These are phyloP conservation scores for Russula dissimulans DNA, from an alignment of 768 basidiomycete species.

Conservation along the genomic window DNA sequence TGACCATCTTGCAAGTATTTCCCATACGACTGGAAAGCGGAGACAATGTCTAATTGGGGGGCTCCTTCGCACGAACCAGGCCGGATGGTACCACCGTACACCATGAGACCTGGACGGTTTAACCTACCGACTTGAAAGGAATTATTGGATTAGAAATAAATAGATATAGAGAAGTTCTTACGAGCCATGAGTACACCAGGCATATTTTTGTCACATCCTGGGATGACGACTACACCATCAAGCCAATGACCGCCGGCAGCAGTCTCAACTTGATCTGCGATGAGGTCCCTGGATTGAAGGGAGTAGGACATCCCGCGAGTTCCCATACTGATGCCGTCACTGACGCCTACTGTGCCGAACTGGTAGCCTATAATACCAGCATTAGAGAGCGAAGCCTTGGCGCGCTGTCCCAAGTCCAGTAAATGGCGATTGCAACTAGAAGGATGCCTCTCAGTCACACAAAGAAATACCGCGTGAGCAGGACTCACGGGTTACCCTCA, in stretches of 20 bases:
- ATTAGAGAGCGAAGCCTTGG: slow-evolving; percentile 70
- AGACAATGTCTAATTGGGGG: slow-evolving; percentile 89
- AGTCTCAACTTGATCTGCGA: slow-evolving; percentile 95
- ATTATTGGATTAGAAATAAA: background rate
- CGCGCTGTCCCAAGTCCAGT: slow-evolving; percentile 75
- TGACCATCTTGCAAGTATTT: slow-evolving; percentile 87
- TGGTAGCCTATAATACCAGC: slow-evolving; percentile 86
- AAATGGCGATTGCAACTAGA: slow-evolving; percentile 90
- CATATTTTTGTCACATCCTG: slow-evolving; percentile 99
- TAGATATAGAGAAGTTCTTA: slow-evolving; percentile 34
- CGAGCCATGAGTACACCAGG: slow-evolving; percentile 98
- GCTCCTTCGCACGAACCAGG: slow-evolving; percentile 85
- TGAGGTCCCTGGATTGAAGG: slow-evolving; percentile 94
- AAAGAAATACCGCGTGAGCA: background rate
- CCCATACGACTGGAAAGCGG: slow-evolving; percentile 96
- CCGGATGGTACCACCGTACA: slow-evolving; percentile 93
- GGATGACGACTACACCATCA: slow-evolving; percentile 94
- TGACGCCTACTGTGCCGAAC: slow-evolving; percentile 95
- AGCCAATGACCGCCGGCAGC: slow-evolving; percentile 96
- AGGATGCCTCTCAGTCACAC: background rate
- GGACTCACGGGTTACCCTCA: slow-evolving; percentile 91
- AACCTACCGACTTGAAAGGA: slow-evolving; percentile 61
- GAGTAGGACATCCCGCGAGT: slow-evolving; percentile 91
- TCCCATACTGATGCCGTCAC: slow-evolving; percentile 98
- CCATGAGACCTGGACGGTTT: slow-evolving; percentile 95